Base-by-base conservation (phyloP, 1,284 basidiomycete genomes). In the Pseudozyma tsukubaensis region DNA sequence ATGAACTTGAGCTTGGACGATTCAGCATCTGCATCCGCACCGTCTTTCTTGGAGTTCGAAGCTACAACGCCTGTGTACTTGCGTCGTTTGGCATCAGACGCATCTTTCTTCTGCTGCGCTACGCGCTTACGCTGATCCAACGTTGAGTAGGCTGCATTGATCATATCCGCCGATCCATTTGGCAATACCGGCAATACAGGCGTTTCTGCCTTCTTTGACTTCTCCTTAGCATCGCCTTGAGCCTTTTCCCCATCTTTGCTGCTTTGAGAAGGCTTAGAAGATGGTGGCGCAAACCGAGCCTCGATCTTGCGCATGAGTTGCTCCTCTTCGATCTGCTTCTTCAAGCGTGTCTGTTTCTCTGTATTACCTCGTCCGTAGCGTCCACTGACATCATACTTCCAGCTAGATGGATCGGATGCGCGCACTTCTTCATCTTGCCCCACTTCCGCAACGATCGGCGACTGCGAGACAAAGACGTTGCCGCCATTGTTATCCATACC, bases 401-500 rank as follows among this genome's bases (percentile, higher is more conserved):
- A 62, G 14, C 57, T 67, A 7, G 50, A 42, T n/a, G 68, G 68
- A 44, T 78, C 64, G 0, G 74, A 66, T 0, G 70, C 34, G 1
- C 62, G 48, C n/a, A 59, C 49, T 29, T 60, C 47, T 1, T 19
- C 52, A 2, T 45, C 63, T 11, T 45, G 37, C 8, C 18, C 51
- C 5, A 47, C 16, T 4, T 44, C 34, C n/a, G 50, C 34, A 10
- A 34, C 24, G 36, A 58, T 16, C 7, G 54, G 50, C 7, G 60
- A 56, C 24, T 67, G 55, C 9, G 61, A 64, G 12, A 62, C 52
- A 24, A 49, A 74, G 6, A 69, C 56, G 13, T 51, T 10, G 1
- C 72, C 72, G 29, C 39, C 45, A 39, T 74, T 74, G 53, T 51
- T 65, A 1, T 65, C 62, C 72, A 74, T 69, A 1, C 72, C 73